phyloP scores from a whole-genome alignment of 768 basidiomycete genomes.

The Boletales sp. region DNA sequence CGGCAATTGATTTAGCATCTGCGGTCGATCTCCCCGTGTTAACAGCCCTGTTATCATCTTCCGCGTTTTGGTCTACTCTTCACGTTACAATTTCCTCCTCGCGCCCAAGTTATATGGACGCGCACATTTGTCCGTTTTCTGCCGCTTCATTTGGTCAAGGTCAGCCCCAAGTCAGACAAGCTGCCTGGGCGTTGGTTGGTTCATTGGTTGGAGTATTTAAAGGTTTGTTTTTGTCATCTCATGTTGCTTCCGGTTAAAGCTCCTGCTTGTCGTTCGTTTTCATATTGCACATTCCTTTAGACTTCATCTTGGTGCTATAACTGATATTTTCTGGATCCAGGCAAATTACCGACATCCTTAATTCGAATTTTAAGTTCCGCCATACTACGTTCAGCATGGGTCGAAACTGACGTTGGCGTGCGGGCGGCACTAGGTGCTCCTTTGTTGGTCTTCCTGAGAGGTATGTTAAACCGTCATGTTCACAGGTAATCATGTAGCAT shows the following conservation, averaged over 20 bases:
- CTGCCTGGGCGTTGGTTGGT: conserved; percentile 61
- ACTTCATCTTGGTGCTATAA: neutral
- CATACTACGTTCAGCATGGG: conserved; percentile 63
- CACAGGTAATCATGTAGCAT: neutral
- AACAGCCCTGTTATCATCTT: conserved; percentile 22
- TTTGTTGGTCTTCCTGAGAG: conserved; percentile 65
- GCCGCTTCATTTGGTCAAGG: conserved; percentile 44
- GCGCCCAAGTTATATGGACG: conserved; percentile 25
- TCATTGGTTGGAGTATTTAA: conserved; percentile 41
- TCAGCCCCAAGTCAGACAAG: conserved; percentile 71
- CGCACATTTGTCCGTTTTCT: conserved; percentile 23
- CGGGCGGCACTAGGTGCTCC: conserved; percentile 68
- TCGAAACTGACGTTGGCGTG: conserved; percentile 69
- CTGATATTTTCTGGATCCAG: conserved; percentile 13
- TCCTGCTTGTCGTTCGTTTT: too few relatives aligned
- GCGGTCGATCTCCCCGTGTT: neutral
- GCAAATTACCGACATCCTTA: conserved; percentile 24
- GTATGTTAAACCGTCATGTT: conserved; percentile 33
- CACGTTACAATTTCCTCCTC: conserved; percentile 46
- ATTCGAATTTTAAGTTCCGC: conserved; percentile 51
- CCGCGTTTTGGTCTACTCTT: conserved; percentile 58
- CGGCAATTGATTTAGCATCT: conserved; percentile 1
- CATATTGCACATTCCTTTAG: too few relatives aligned
- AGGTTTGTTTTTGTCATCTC: conserved; percentile 31
- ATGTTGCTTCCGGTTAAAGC: neutral